phyloP scores from a whole-genome alignment of 345 rosid genomes.

The Gynandropsis gynandra region DNA sequence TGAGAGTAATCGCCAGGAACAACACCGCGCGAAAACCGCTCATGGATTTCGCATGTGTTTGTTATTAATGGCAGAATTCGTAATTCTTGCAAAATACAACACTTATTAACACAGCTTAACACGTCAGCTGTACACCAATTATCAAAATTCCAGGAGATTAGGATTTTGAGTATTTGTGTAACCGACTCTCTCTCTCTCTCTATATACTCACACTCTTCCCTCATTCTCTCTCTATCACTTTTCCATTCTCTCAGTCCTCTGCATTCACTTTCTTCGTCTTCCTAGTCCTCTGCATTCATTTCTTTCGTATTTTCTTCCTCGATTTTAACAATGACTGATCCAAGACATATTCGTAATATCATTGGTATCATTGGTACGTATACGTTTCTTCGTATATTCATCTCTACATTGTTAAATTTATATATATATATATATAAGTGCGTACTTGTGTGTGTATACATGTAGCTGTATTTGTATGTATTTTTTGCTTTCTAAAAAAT shows the following conservation, averaged over 20 bases:
- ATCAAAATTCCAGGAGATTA: too few relatives aligned
- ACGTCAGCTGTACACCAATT: slow-evolving; percentile 8
- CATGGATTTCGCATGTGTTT: slow-evolving; percentile 24
- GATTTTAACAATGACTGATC: slow-evolving; percentile 22
- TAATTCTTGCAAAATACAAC: background rate
- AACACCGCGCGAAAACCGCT: too few relatives aligned
- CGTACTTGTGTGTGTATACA: background rate
- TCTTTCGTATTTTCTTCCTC: background rate
- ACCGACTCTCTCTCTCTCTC: background rate
- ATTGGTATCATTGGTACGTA: slow-evolving; percentile 25
- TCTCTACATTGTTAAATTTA: background rate
- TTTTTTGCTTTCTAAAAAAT: background rate
- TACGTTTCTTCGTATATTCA: background rate
- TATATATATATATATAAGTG: background rate
- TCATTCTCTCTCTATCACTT: background rate
- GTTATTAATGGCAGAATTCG: slow-evolving; percentile 2
- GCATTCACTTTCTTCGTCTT: slow-evolving; percentile 1
- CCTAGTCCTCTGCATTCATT: background rate
- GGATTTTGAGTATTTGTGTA: too few relatives aligned
- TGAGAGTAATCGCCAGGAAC: too few relatives aligned
- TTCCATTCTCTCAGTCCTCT: background rate
- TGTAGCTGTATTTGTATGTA: background rate
- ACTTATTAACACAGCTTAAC: background rate
- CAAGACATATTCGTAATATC: slow-evolving; percentile 16
- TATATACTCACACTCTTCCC: too few relatives aligned